A percentile compares a stretch with the other conserved stretches of the same genome.
These are phyloP conservation scores for Dendrocalamus latiflorus DNA, from an alignment of 202 grass and related monocot species.

Conservation along the genomic window DNA sequence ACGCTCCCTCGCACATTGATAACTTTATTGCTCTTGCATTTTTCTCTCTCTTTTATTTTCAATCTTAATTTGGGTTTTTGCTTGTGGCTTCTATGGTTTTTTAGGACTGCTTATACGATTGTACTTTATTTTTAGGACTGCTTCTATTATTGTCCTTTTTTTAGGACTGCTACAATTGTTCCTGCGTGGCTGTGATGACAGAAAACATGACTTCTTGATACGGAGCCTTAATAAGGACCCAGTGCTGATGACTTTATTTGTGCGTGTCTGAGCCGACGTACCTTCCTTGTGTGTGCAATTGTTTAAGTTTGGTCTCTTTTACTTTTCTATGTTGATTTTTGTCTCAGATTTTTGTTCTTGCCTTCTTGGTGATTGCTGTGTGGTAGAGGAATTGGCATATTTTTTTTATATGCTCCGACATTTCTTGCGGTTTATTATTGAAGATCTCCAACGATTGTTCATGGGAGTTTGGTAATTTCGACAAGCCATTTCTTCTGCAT, in stretches of 20 bases:
- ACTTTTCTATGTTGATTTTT: neutral
- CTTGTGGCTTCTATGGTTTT: neutral
- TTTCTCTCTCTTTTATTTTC: neutral
- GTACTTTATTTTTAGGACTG: no score
- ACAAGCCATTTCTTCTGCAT: neutral
- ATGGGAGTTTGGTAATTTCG: neutral
- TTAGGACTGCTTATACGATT: no score
- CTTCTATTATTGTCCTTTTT: no score
- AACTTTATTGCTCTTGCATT: neutral
- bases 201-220: slow-evolving; percentile 26
- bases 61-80: neutral
- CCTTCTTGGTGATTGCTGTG: slow-evolving; percentile 4
- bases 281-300: neutral
- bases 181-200: slow-evolving; percentile 54
- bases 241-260: slow-evolving; percentile 63
- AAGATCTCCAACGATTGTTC: neutral
- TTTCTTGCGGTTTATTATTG: neutral
- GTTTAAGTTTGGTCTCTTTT: neutral
- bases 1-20: slow-evolving; percentile 22
- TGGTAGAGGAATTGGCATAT: neutral
- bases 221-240: slow-evolving; percentile 43
- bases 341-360: neutral
- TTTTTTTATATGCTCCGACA: neutral
- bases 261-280: slow-evolving; percentile 68
- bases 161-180: no score